Evolutionary conservation across 2,329 filamentous ascomycete species (phyloP), one percentile per base, ranked within the genome.

Genomic region (Cercospora citrullina): DNA sequence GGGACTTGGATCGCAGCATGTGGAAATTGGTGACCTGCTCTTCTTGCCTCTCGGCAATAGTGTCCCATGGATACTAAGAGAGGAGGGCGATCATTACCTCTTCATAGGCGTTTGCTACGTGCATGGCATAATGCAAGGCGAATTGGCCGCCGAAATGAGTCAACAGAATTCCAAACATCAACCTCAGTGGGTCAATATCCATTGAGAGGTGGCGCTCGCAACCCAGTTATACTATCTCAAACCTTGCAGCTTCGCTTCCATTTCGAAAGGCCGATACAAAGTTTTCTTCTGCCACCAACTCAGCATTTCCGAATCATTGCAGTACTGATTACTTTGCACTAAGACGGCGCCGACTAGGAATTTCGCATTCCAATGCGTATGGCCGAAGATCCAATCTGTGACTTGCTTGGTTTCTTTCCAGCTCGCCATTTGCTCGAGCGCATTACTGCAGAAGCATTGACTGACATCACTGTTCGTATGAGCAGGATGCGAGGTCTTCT

Each of bases 391-490:
- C 84, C 84, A 75, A 57, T 65, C 45, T 3, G 58, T 63, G 9
- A 73, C 70, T 16, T 70, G 68, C 9, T 67, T 62, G 4, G 48
- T 14, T 10, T 66, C 68, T 23, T 48, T 21, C 61, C 69, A 66
- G 4, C 8, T 16, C 8, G 12, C 16, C 12, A 63, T 73, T 42
- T 28, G 81, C 57, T 9, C 63, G 26, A 33, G 36, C 10, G 33
- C 71, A 51, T 26, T 64, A 84, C 87, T 21, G 80, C 82, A 76
- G 87, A 89, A 0, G 82, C 86, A 53, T 77, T 79, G n/a, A 75
- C 80, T 79, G 80, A 83, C 0, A 12, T 80, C 79, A 36, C 79
- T 85, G 9, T 78, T 74, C 12, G 76, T 72, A 62, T 89, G 78
- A 58, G 82, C 76, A 0, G 85, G 86, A 10, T 79, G 79, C 0